Evolutionary conservation across 352 stramenopile species (phyloP).

Genomic region (Globisporangium abappressorium): DNA sequence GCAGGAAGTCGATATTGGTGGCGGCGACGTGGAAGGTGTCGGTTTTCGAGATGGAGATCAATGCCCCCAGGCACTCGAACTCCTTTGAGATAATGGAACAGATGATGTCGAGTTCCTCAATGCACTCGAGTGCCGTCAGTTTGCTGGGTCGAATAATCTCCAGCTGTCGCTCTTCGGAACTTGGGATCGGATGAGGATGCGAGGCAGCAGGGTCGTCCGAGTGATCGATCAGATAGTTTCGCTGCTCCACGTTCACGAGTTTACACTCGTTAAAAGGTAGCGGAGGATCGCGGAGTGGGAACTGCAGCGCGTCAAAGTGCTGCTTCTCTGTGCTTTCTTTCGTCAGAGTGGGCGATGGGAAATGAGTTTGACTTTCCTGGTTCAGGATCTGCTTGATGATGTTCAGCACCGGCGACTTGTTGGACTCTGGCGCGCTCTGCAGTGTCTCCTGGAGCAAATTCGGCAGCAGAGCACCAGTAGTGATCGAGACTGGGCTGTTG

Average conservation of each 20-base stretch:
- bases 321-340: constrained; percentile 5
- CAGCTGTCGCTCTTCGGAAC: constrained; percentile 1
- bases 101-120: constrained; percentile 18
- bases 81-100: constrained; percentile 14
- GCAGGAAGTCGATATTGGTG: constrained; percentile 12
- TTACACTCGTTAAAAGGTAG: constrained; percentile 13
- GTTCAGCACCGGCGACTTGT: constrained; percentile 21
- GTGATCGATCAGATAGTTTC: constrained; percentile 16
- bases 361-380: background rate
- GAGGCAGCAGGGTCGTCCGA: background rate
- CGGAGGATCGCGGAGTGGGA: background rate
- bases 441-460: constrained; percentile 20
- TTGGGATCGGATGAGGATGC: constrained; percentile 3
- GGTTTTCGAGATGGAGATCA: constrained; percentile 14
- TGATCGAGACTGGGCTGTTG: background rate
- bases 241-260: constrained; percentile 10
- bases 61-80: constrained; percentile 9
- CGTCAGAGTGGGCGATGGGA: background rate
- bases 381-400: constrained; percentile 29
- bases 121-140: background rate
- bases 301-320: constrained; percentile 5
- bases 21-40: constrained; percentile 12
- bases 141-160: constrained; percentile 13
- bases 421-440: constrained; percentile 5
- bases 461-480: constrained; percentile 12